A percentile compares a stretch with the other conserved stretches of the same genome.
Evolutionary conservation across 2,329 filamentous ascomycete species (phyloP).

Genomic region (Fusarium buharicum): DNA sequence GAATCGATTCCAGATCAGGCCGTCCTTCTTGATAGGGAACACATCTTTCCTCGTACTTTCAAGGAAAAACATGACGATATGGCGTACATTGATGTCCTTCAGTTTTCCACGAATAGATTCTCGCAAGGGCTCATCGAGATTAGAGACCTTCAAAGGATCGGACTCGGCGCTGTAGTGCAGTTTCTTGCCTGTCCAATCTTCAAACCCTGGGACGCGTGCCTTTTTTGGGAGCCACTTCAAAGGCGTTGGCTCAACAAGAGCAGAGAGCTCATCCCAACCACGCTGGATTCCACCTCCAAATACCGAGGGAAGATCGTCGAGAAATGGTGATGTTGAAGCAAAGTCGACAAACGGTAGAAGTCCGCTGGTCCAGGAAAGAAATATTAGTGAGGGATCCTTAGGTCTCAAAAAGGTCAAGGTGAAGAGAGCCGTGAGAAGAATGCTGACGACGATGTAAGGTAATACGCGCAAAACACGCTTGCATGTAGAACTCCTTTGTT

Average conservation of each 20-base stretch:
- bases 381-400: slow-evolving; percentile 48
- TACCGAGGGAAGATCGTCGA: slow-evolving; percentile 41
- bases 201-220: slow-evolving; percentile 35
- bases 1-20: slow-evolving; percentile 52
- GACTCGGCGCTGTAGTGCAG: slow-evolving; percentile 50
- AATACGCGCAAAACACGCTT: slow-evolving; percentile 18
- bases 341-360: slow-evolving; percentile 51
- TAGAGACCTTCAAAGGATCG: slow-evolving; percentile 56
- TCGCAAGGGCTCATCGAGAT: slow-evolving; percentile 50
- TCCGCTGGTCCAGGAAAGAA: slow-evolving; percentile 51
- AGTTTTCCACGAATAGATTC: slow-evolving; percentile 43
- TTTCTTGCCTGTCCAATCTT: slow-evolving; percentile 42
- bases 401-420: slow-evolving; percentile 45
- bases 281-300: slow-evolving; percentile 45
- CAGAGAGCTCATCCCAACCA: slow-evolving; percentile 44
- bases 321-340: slow-evolving; percentile 46
- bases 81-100: slow-evolving; percentile 52
- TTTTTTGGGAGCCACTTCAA: slow-evolving; percentile 43
- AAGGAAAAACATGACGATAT: slow-evolving; percentile 57
- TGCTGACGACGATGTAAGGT: slow-evolving; percentile 38
- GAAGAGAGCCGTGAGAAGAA: slow-evolving; percentile 43
- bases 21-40: slow-evolving; percentile 56
- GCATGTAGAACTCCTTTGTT: slow-evolving; percentile 1
- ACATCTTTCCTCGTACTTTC: slow-evolving; percentile 59
- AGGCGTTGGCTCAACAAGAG: slow-evolving; percentile 38